Base-by-base conservation (phyloP, 371 early-diverging fungal species). In the Pancytospora epiphaga region DNA sequence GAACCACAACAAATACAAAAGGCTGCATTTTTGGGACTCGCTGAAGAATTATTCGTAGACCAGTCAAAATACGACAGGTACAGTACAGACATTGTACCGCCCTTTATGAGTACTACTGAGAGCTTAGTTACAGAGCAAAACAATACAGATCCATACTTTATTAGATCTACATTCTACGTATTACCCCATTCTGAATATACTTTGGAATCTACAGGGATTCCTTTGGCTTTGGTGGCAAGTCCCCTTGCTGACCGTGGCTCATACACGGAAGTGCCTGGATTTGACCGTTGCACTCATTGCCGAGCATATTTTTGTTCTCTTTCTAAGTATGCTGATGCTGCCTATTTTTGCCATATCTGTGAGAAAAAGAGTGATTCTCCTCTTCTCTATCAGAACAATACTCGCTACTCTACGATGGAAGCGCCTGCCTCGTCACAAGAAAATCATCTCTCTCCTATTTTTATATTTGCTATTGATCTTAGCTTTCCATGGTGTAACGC, bases 311-410 rank as follows among this genome's bases (percentile, higher is more conserved):
- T 67, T 1, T 74, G 72, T 49, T 52, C 37, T 18, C 37, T 56
- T 39, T 30, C 65, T 0, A 34, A 6, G 34, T 33, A 63, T 0
- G 64, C 52, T 6, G 37, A 6, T 29, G 60, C 52, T 32, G 29
- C 39, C 30, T 77, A 61, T 64, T 67, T 65, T 61, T 82, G 82
- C 50, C 75, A 73, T 52, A 70, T 82, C n/a, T 82, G 82, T 62
- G 57, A 64, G 9, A 18, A 29, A 1, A 60, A 62, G 34, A 25
- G 19, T 3, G 30, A 37, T 2, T 22, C 36, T 19, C 32, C 6
- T 15, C 3, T 34, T 33, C 60, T 22, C 6, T 68, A 6, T 36
- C 37, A 18, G 54, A 50, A 52, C 51, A 63, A 40, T 62, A 62
- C 39, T 54, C 51, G 47, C 22, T 32, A 52, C 6, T 57, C 15